Evolutionary conservation across 805 yeast species (phyloP).

Genomic region (Zygosaccharomyces lentus): DNA sequence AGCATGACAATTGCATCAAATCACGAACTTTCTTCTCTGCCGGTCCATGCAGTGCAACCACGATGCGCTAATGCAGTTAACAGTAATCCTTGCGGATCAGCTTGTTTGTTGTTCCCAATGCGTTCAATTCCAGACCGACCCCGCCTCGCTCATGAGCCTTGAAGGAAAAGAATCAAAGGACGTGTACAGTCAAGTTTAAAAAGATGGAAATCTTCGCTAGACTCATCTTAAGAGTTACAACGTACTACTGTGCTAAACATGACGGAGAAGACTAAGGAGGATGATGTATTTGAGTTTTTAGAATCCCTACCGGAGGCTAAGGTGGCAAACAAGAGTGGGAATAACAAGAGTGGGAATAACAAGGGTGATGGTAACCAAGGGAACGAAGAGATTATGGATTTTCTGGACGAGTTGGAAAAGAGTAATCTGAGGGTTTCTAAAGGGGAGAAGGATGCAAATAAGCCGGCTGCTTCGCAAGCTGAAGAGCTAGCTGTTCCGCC

Average conservation of each 20-base stretch:
- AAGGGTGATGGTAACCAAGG: slow-evolving; percentile 30
- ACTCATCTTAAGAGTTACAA: background rate
- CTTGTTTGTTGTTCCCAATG: slow-evolving; percentile 4
- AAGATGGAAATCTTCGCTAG: background rate
- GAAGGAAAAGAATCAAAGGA: slow-evolving; percentile 3
- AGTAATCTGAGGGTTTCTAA: slow-evolving; percentile 43
- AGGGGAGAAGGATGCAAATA: slow-evolving; percentile 9
- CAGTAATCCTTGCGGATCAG: background rate
- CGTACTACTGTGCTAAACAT: slow-evolving; percentile 5
- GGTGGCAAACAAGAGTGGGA: slow-evolving; percentile 43
- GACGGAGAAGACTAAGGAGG: slow-evolving; percentile 43
- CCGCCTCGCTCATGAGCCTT: slow-evolving; percentile 5
- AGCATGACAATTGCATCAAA: background rate
- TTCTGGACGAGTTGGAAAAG: slow-evolving; percentile 64
- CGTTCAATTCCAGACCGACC: slow-evolving; percentile 5
- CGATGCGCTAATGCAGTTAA: background rate
- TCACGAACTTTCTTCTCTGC: background rate
- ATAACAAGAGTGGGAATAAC: slow-evolving; percentile 34
- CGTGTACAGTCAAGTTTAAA: slow-evolving; percentile 1
- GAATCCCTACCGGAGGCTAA: slow-evolving; percentile 58
- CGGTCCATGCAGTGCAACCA: background rate
- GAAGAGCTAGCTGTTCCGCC: slow-evolving; percentile 7
- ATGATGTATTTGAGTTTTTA: slow-evolving; percentile 74
- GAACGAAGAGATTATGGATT: slow-evolving; percentile 41
- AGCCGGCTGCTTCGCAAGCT: slow-evolving; percentile 10